Conservation (phyloP, 352 stramenopile genomes). For the Pythium coloratum region DNA sequence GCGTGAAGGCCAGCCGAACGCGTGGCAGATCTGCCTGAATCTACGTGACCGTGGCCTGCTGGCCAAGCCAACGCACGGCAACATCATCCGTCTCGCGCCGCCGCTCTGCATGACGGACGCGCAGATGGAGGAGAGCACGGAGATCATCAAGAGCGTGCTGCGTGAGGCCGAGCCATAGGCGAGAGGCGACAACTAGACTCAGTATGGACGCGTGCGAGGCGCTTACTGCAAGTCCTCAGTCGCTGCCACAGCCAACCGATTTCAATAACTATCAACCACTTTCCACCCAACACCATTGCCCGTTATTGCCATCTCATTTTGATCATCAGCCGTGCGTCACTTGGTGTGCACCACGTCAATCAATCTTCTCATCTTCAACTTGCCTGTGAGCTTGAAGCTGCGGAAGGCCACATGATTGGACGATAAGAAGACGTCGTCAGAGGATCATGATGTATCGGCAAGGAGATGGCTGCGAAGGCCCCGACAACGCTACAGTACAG, state of each 20-base stretch:
- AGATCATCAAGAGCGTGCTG: constrained; percentile 79
- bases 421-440: too few species aligned
- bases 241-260: too few species aligned
- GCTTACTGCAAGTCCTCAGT: too few species aligned
- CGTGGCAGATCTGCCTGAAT: constrained; percentile 96
- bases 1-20: constrained; percentile 81
- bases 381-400: too few species aligned
- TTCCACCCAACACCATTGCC: neutral
- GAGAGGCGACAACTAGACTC: neutral
- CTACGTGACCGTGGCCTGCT: constrained; percentile 96
- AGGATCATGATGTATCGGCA: too few species aligned
- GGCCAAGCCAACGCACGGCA: constrained; percentile 98
- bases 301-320: too few species aligned
- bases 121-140: constrained; percentile 92
- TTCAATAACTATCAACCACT: constrained; percentile 3
- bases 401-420: too few species aligned
- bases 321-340: too few species aligned
- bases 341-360: too few species aligned
- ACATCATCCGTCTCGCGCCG: constrained; percentile 97
- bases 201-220: neutral
- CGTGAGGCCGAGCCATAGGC: constrained; percentile 59
- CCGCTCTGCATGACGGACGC: constrained; percentile 94
- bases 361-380: too few species aligned
- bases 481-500: too few species aligned
- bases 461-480: too few species aligned